Base-by-base conservation (phyloP, 148 eudicot species). In the Oxyria digyna region DNA sequence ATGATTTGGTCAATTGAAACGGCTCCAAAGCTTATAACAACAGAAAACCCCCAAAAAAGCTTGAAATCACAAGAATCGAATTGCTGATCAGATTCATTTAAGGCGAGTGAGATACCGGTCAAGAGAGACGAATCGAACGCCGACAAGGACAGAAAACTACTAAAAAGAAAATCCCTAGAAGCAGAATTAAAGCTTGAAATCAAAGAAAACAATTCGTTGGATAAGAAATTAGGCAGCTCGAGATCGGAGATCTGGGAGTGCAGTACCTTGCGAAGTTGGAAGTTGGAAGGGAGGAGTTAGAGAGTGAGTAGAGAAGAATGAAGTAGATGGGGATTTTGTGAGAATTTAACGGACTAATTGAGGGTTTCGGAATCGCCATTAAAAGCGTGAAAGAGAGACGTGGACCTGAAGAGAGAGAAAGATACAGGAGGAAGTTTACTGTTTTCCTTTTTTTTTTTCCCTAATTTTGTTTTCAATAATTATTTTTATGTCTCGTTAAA, bases 321-420 rank as follows among this genome's bases (percentile, higher is more conserved):
- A 15, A 59, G 29, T 13, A 67, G 37, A 52, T 59, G 68, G 54
- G 21, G 45, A 62, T 35, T 17, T 32, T 17, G 42, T 15, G 37
- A 21, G 54, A 45, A 71, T 71, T 71, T 52, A 27, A 71, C 31
- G 42, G 67, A 26, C n/a, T n/a, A 59, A 37, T 8, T 23, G 73
- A 55, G 67, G 67, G 73, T 71, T 71, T 71, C 73, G 73, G 41
- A 57, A 59, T 71, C 67, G 67, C 73, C 73, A 71, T 54, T 55
- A 71, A 57, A 57, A 70, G 73, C 24, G 73, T 54, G 46, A 37
- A 17, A 57, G 35, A 27, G 42, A 76, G 65, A 68, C 75, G 79
- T 79, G 68, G 71, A 73, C 64, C 70, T 66, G n/a, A 71, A 71
- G 71, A 71, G 72, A 71, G 76, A 73, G n/a, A n/a, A n/a, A n/a